These are phyloP conservation scores for Amanita fuliginea DNA, from an alignment of 768 basidiomycete genomes.

Conservation along the genomic window DNA sequence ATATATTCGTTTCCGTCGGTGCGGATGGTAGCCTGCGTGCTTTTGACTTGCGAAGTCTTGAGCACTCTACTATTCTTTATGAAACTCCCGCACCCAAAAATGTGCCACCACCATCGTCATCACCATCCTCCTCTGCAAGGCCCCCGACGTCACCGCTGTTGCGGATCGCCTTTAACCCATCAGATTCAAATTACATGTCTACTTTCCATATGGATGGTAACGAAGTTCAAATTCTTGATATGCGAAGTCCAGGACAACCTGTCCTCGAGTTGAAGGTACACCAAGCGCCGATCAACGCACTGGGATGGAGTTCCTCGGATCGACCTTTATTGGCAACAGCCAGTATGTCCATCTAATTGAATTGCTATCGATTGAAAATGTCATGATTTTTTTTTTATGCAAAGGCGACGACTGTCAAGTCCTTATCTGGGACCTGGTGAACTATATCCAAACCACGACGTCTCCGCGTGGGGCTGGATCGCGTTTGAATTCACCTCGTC, in stretches of 20 bases:
- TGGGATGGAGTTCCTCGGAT: slow-evolving; percentile 85
- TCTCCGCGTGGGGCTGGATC: slow-evolving; percentile 66
- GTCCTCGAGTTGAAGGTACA: slow-evolving; percentile 88
- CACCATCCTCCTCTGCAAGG: slow-evolving; percentile 49
- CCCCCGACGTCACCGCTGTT: slow-evolving; percentile 75
- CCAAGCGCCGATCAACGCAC: slow-evolving; percentile 68
- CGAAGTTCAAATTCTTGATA: slow-evolving; percentile 90
- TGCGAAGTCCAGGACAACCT: slow-evolving; percentile 92
- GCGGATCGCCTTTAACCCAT: slow-evolving; percentile 84
- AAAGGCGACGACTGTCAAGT: slow-evolving; percentile 90
- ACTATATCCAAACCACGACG: slow-evolving; percentile 46
- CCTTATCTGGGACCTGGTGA: slow-evolving; percentile 83
- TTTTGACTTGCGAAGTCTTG: slow-evolving; percentile 91
- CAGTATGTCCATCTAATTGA: slow-evolving; percentile 41
- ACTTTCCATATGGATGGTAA: slow-evolving; percentile 92
- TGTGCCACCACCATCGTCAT: slow-evolving; percentile 43
- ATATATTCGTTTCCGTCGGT: slow-evolving; percentile 97
- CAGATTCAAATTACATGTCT: slow-evolving; percentile 90
- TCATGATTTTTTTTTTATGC: neutral
- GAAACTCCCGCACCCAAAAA: slow-evolving; percentile 82
- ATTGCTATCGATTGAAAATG: neutral
- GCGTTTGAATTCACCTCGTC: slow-evolving; percentile 69
- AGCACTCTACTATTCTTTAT: slow-evolving; percentile 97
- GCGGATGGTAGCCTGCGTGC: slow-evolving; percentile 95
- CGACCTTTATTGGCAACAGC: slow-evolving; percentile 81